These are phyloP conservation scores for Stromatinia cepivora DNA, from an alignment of 2,329 filamentous ascomycete species.

Conservation along the genomic window DNA sequence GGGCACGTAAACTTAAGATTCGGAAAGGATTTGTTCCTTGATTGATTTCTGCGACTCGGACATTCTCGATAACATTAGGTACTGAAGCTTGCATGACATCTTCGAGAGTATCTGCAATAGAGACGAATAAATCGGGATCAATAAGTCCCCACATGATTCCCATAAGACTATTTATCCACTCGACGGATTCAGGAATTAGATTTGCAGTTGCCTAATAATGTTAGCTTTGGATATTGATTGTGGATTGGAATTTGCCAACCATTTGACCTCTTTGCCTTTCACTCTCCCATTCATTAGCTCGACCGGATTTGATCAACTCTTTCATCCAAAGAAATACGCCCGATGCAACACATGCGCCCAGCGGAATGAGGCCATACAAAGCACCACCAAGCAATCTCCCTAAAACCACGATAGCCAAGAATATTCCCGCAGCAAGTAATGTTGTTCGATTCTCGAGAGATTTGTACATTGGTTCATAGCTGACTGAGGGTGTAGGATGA, in stretches of 20 bases:
- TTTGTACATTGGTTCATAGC: conserved; percentile 85
- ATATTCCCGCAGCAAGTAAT: conserved; percentile 67
- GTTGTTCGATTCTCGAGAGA: conserved; percentile 74
- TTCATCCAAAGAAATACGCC: conserved; percentile 89
- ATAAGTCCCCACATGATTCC: conserved; percentile 85
- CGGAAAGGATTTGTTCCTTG: conserved; percentile 90
- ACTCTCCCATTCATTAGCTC: conserved; percentile 83
- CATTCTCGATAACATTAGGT: conserved; percentile 87
- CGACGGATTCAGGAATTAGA: conserved; percentile 86
- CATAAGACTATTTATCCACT: conserved; percentile 93
- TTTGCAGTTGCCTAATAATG: conserved; percentile 68
- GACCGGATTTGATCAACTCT: conserved; percentile 77
- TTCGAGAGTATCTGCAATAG: conserved; percentile 84
- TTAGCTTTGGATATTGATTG: background rate
- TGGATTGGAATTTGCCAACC: conserved; percentile 43
- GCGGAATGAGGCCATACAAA: conserved; percentile 72
- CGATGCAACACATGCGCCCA: conserved; percentile 69
- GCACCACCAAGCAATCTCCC: conserved; percentile 79
- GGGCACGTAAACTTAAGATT: conserved; percentile 80
- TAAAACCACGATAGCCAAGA: conserved; percentile 71
- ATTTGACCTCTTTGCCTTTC: conserved; percentile 83
- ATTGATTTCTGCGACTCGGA: conserved; percentile 91
- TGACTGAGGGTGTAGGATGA: conserved; percentile 87
- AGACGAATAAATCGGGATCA: conserved; percentile 93
- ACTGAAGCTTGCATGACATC: conserved; percentile 97